A percentile compares a stretch with the other conserved stretches of the same genome.
Evolutionary conservation across 192 early-diverging fungal genomes (phyloP).

Genomic region (Chytriomyces hyalinus): DNA sequence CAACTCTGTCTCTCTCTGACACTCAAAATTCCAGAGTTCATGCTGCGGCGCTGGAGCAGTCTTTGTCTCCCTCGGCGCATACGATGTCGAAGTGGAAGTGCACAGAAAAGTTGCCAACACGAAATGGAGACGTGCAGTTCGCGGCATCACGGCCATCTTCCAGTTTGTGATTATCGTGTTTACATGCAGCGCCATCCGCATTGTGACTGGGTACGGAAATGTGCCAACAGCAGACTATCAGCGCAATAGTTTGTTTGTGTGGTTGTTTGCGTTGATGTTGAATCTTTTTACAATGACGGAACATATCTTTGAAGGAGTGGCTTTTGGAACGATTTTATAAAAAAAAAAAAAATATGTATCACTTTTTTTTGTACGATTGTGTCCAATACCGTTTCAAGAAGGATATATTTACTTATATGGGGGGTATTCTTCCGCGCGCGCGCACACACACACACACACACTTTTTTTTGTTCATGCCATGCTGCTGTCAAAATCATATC

Average conservation of each 20-base stretch:
- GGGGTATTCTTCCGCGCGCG: no score
- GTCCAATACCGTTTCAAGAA: no score
- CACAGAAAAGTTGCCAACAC: conserved; percentile 25
- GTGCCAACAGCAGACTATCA: conserved; percentile 28
- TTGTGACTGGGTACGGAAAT: conserved; percentile 37
- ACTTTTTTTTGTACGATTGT: no score
- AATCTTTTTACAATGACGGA: conserved; percentile 52
- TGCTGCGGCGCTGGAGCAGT: conserved; percentile 58
- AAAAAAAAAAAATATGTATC: no score
- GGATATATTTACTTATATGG: no score
- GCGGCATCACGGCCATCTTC: conserved; percentile 46
- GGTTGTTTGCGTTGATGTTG: conserved; percentile 47
- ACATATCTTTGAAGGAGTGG: conserved; percentile 52
- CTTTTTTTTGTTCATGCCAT: conserved; percentile 1
- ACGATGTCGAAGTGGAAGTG: conserved; percentile 47
- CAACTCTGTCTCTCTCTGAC: neutral
- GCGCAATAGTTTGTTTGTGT: conserved; percentile 44
- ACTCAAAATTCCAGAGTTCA: conserved; percentile 30
- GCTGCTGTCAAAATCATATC: conserved; percentile 30
- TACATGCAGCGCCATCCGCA: conserved; percentile 42
- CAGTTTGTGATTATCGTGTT: conserved; percentile 52
- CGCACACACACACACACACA: neutral
- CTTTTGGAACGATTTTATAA: conserved; percentile 14
- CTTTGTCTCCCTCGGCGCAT: conserved; percentile 44
- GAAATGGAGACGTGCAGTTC: conserved; percentile 39